Evolutionary conservation across 108 stramenopile genomes (phyloP).

Genomic region (Mediolabrus comicus): DNA sequence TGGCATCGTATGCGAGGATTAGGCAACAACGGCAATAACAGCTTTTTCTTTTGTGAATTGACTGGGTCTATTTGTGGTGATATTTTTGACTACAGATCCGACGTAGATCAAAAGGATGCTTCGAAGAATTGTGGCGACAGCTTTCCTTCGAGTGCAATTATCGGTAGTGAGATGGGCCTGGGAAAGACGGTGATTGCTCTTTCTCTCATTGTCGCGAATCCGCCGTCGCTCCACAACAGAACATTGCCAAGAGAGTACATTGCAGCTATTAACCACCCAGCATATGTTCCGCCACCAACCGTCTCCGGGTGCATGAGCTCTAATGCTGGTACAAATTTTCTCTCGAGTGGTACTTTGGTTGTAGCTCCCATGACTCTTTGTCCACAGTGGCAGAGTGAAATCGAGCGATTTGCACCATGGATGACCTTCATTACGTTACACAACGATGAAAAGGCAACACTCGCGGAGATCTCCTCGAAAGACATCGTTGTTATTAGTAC

Average conservation of each 20-base stretch:
- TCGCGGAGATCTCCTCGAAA: constrained; percentile 10
- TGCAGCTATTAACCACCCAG: constrained; percentile 7
- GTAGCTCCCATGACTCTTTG: constrained; percentile 35
- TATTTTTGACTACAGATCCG: constrained; percentile 13
- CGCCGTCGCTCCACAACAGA: constrained; percentile 11
- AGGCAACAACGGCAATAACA: background rate
- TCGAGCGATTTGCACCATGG: constrained; percentile 27
- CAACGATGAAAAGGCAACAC: constrained; percentile 6
- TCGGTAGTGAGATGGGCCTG: constrained; percentile 20
- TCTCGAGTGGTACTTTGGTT: constrained; percentile 23
- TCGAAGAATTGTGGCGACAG: background rate
- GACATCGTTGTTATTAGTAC: constrained; percentile 7
- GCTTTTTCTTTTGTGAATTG: constrained; percentile 28
- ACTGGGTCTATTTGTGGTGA: constrained; percentile 11
- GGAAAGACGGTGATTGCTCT: constrained; percentile 27
- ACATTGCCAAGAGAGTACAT: constrained; percentile 7
- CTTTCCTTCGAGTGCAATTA: constrained; percentile 13
- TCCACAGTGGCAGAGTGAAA: constrained; percentile 28
- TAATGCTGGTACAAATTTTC: background rate
- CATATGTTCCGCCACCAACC: constrained; percentile 10
- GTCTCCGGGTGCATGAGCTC: background rate
- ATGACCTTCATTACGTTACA: constrained; percentile 19
- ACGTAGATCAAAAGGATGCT: constrained; percentile 19
- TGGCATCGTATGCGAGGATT: constrained; percentile 24
- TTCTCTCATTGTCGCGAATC: constrained; percentile 20